Conservation (phyloP, 345 rosid species). For the Microthlaspi erraticum region DNA sequence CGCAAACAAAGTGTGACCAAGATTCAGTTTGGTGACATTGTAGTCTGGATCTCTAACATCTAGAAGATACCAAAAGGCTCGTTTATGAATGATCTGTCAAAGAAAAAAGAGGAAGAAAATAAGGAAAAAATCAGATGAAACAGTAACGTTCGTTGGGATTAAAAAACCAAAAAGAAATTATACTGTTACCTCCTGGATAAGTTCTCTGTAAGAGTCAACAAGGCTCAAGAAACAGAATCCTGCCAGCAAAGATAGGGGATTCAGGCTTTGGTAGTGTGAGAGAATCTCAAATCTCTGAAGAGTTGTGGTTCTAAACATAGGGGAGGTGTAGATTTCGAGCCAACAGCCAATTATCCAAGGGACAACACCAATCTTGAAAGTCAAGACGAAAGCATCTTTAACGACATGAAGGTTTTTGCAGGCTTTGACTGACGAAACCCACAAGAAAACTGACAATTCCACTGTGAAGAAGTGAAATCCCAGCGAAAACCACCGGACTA, state of each 20-base stretch:
- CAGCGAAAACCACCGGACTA: not conserved
- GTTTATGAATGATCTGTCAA: constrained; percentile 30
- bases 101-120: not conserved
- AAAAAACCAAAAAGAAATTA: not conserved
- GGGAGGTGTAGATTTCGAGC: constrained; percentile 21
- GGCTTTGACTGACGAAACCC: not conserved
- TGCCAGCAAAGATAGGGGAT: not conserved
- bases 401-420: constrained; percentile 7
- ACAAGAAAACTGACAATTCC: constrained; percentile 6
- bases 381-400: constrained; percentile 8
- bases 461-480: constrained; percentile 17
- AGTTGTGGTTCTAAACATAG: constrained; percentile 11
- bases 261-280: not conserved
- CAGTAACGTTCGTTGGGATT: not conserved
- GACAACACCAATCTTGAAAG: constrained; percentile 25
- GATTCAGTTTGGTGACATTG: constrained; percentile 19
- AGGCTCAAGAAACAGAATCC: not conserved
- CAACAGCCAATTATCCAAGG: constrained; percentile 38
- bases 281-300: constrained; percentile 12
- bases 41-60: constrained; percentile 38
- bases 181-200: constrained; percentile 28
- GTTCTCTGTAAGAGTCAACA: not conserved
- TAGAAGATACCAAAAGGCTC: constrained; percentile 36
- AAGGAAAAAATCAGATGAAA: not conserved
- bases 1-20: constrained; percentile 27